A percentile compares a stretch with the other conserved stretches of the same genome.
Evolutionary conservation across 371 early-diverging fungal species (phyloP).

Genomic region (Syncephalastrum sp.): DNA sequence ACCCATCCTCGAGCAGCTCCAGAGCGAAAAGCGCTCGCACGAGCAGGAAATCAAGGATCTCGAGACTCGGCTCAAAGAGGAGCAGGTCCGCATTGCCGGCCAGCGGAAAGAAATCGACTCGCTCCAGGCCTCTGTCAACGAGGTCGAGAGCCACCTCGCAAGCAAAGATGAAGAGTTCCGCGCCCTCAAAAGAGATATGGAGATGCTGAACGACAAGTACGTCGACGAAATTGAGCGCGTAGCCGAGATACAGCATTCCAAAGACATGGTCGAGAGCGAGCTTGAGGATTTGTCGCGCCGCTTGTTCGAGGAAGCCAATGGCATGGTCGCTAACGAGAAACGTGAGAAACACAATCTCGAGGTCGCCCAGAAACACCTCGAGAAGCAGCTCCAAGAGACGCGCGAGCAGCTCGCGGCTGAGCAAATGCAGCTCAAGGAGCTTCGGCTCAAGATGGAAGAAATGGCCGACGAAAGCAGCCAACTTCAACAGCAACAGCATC

Average conservation of each 20-base stretch:
- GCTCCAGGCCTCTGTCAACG: slow-evolving; percentile 40
- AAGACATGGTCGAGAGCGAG: slow-evolving; percentile 88
- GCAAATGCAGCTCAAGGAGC: slow-evolving; percentile 76
- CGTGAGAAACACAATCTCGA: slow-evolving; percentile 63
- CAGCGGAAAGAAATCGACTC: slow-evolving; percentile 40
- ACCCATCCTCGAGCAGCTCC: slow-evolving; percentile 50
- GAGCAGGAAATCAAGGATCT: slow-evolving; percentile 46
- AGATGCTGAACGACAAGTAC: slow-evolving; percentile 64
- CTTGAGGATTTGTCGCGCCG: slow-evolving; percentile 86
- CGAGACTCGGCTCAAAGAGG: slow-evolving; percentile 40
- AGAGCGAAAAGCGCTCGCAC: slow-evolving; percentile 43
- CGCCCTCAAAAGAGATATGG: slow-evolving; percentile 56
- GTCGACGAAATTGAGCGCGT: slow-evolving; percentile 88
- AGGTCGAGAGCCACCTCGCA: slow-evolving; percentile 45
- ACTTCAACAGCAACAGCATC: slow-evolving; percentile 6
- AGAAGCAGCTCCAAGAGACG: slow-evolving; percentile 67
- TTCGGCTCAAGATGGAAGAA: slow-evolving; percentile 69
- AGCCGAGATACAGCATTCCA: slow-evolving; percentile 87
- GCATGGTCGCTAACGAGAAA: slow-evolving; percentile 87
- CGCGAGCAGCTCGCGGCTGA: slow-evolving; percentile 69
- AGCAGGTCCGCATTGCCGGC: slow-evolving; percentile 42
- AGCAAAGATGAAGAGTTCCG: slow-evolving; percentile 46
- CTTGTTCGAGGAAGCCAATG: slow-evolving; percentile 93
- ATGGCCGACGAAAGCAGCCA: slow-evolving; percentile 32
- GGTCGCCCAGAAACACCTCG: slow-evolving; percentile 55